A percentile compares a stretch with the other conserved stretches of the same genome.
These are phyloP conservation scores for Meyerozyma sp. DNA, from an alignment of 1,139 yeast genomes.

Conservation along the genomic window DNA sequence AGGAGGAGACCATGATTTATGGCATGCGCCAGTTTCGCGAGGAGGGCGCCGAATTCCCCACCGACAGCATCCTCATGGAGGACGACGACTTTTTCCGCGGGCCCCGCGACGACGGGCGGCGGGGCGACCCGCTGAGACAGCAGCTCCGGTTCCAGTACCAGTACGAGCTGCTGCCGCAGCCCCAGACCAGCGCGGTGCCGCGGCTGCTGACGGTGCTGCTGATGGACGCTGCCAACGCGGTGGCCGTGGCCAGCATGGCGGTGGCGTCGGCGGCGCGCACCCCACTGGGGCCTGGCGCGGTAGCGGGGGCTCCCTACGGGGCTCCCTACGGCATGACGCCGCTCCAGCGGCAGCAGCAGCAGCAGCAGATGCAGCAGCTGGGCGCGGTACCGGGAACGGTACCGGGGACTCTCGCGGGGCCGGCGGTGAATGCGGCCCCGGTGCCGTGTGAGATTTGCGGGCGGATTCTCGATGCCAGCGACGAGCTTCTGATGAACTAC, in stretches of 20 bases:
- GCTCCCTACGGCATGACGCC: constrained; percentile 2
- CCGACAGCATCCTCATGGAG: constrained; percentile 33
- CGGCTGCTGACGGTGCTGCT: constrained; percentile 11
- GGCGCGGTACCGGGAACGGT: background rate
- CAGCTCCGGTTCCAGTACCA: constrained; percentile 7
- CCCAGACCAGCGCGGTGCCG: constrained; percentile 7
- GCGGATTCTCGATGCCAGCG: constrained; percentile 17
- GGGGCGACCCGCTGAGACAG: constrained; percentile 2
- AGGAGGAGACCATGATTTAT: constrained; percentile 45
- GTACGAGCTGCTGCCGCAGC: constrained; percentile 4
- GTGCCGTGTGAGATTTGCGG: constrained; percentile 24
- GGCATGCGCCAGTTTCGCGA: constrained; percentile 46
- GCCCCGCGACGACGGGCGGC: background rate
- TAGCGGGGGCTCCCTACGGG: background rate
- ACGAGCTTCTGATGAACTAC: constrained; percentile 19
- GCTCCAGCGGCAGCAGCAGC: constrained; percentile 8
- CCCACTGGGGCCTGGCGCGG: constrained; percentile 1
- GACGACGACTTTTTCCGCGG: constrained; percentile 25
- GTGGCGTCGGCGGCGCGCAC: constrained; percentile 5
- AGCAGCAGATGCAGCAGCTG: constrained; percentile 3
- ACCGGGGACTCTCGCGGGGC: constrained; percentile 3
- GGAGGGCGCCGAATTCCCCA: constrained; percentile 20
- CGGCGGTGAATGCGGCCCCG: constrained; percentile 9
- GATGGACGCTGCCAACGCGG: constrained; percentile 4
- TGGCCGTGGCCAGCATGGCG: constrained; percentile 2